Conservation (phyloP, 1,284 basidiomycete genomes). For the Apiotrichum domesticum region DNA sequence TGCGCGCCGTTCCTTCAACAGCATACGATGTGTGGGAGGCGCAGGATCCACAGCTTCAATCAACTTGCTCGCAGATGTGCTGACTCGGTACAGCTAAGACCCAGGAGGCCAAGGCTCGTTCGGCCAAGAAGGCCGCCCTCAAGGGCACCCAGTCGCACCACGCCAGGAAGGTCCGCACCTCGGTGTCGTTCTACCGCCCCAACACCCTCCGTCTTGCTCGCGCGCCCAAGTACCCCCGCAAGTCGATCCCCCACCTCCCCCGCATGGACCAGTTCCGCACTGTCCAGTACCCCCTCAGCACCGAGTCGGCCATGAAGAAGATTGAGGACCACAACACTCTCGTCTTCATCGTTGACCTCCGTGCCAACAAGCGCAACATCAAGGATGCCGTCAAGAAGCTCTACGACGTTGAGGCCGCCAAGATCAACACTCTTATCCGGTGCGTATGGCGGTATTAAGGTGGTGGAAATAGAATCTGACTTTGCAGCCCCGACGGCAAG, state of each 20-base stretch:
- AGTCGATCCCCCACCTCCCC: constrained; percentile 87
- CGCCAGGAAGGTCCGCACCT: constrained; percentile 75
- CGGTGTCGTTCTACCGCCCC: constrained; percentile 92
- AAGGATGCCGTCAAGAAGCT: constrained; percentile 99
- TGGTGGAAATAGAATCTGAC: neutral
- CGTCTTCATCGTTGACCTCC: constrained; percentile 94
- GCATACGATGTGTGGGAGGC: no score
- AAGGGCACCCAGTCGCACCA: constrained; percentile 75
- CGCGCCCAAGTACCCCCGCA: constrained; percentile 86
- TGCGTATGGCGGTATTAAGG: constrained; percentile 44
- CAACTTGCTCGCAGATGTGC: no score
- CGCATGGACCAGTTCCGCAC: constrained; percentile 97
- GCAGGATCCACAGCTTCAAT: no score
- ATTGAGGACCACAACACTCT: constrained; percentile 99
- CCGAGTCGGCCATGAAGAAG: constrained; percentile 65
- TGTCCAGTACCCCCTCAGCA: constrained; percentile 67
- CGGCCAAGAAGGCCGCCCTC: constrained; percentile 93
- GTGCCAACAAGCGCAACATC: constrained; percentile 97
- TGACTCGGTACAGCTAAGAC: constrained; percentile 29
- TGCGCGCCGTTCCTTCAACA: no score
- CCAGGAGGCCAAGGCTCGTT: constrained; percentile 74
- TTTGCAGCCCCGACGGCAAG: constrained; percentile 82
- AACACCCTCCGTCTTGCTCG: constrained; percentile 85
- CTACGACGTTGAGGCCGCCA: constrained; percentile 92
- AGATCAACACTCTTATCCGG: constrained; percentile 98